These are phyloP conservation scores for Phytophthora citrophthora DNA, from an alignment of 352 stramenopile species.

Conservation along the genomic window DNA sequence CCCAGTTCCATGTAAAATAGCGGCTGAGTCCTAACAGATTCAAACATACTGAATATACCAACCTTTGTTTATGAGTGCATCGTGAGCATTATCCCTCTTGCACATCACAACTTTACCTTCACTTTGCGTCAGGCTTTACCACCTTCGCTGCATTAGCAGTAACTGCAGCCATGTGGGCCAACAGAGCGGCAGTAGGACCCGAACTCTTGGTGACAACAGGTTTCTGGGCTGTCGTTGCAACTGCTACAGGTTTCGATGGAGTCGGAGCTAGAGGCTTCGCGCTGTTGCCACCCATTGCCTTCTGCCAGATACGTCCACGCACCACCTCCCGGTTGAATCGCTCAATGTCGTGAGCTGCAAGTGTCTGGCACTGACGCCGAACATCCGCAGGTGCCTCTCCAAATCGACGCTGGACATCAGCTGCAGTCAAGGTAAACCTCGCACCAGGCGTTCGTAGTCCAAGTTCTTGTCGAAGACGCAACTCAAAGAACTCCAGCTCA, in stretches of 20 bases:
- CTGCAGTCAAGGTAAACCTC: constrained; percentile 10
- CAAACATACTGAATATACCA: constrained; percentile 6
- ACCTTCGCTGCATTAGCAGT: constrained; percentile 14
- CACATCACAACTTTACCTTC: background rate
- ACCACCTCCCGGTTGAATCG: constrained; percentile 70
- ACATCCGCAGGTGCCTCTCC: constrained; percentile 33
- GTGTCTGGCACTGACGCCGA: constrained; percentile 45
- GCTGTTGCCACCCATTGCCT: constrained; percentile 38
- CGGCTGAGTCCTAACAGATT: background rate
- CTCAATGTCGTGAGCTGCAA: constrained; percentile 56
- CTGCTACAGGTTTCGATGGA: background rate
- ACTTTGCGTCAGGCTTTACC: constrained; percentile 6
- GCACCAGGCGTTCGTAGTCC: background rate
- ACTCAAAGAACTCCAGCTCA: constrained; percentile 52
- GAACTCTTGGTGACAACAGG: constrained; percentile 2
- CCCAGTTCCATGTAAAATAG: too few species aligned
- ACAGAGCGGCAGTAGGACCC: constrained; percentile 17
- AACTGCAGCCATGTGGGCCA: constrained; percentile 28
- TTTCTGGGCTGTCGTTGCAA: background rate
- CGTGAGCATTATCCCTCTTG: background rate
- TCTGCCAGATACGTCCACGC: constrained; percentile 66
- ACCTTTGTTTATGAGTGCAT: constrained; percentile 1
- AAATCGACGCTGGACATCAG: constrained; percentile 45
- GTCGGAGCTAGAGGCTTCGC: background rate
- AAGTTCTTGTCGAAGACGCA: constrained; percentile 29